Evolutionary conservation across 2,329 filamentous ascomycete species (phyloP), one percentile per base, ranked within the genome.

Genomic region (Neonectria hederae): DNA sequence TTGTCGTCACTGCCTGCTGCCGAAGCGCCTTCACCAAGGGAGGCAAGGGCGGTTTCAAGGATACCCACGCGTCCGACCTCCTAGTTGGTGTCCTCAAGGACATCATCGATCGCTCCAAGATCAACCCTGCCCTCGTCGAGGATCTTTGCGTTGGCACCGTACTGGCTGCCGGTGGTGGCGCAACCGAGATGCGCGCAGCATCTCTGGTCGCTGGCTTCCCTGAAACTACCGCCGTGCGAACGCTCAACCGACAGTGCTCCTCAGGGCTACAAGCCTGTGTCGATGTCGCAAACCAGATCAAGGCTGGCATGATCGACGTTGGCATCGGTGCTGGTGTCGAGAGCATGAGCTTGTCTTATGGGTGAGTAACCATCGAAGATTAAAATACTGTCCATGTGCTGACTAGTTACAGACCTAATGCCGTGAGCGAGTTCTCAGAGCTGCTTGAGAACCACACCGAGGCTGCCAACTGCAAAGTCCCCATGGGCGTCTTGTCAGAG

Each of bases 101-200:
- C 64, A 83, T 98, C 69, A 86, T 98, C 76, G 85, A 92, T 62
- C 92, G 93, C 74, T 97, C 94, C 71, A 89, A 90, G 70, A 97
- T 98, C 81, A 92, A 97, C 81, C 94, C 96, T 22, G 83, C 83
- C 40, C 86, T 96, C 38, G 93, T 99, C 53, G 93, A 98, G 80
- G 96, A 99, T 77, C 91, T 99, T 70, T 91, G 91, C 56, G 94
- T 98, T 63, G 96, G 96, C 70, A 91, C 90, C 60, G 96, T 99
- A 30, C 89, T 99, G 53, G 89, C 95, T 19, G 95, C 95, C 35
- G 96, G 96, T 66, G 96, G 94, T 72, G 96, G 95, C 71, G 96
- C 96, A 22, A 98, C 96, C 51, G 96, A 98, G 83, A 97, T 97
- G 89, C 91, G 96, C 70, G 96, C 94, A 65, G 96, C 96, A 38